Evolutionary conservation across 2,329 filamentous ascomycete genomes (phyloP), one percentile per base, ranked within the genome.

Genomic region (Hymenoscyphus scutula): DNA sequence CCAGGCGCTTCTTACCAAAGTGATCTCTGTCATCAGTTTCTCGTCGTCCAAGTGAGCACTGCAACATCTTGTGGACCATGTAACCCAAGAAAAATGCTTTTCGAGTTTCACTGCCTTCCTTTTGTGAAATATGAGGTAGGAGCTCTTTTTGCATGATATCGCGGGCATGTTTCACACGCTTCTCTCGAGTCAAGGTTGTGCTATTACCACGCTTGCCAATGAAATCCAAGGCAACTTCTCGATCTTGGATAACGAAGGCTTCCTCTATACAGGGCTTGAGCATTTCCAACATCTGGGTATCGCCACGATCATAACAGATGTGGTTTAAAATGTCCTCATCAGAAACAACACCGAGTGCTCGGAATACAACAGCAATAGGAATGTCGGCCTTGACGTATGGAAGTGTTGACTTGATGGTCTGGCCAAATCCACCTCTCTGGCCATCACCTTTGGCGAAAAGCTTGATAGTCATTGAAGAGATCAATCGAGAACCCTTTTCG

Each of bases 11-110:
- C 84, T 98, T 98, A 72, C 95, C 95, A 73, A 99, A 97, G 76
- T 99, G 96, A 81, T 99, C 95, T 80, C 95, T 91, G 74, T 99
- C 95, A 73, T 99, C 95, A 29, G 92, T 92, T 74, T 98, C 95
- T 66, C 92, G 89, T 65, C 95, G 89, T 58, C 95, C 96, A 56
- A 99, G 84, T 60, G 93, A 91, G 74, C 93, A 97, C 76, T 97
- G 94, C 27, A 98, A 82, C 70, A 99, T 84, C 74, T 95, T 90
- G 77, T 99, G 94, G 55, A 98, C 91, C 94, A 99, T 99, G 78
- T 99, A 99, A 25, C 96, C 95, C 56, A 99, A 81, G 83, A 98
- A 99, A 78, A 97, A 99, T 2, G 96, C 95, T 76, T 99, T 99
- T 63, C 92, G 84, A 1, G 94, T 98, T 76, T 98, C 94, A 70